Percentiles rank a stretch among this genome's conserved stretches.
Conservation (phyloP, 78 protist species). For the Polysphondylium violaceum region DNA sequence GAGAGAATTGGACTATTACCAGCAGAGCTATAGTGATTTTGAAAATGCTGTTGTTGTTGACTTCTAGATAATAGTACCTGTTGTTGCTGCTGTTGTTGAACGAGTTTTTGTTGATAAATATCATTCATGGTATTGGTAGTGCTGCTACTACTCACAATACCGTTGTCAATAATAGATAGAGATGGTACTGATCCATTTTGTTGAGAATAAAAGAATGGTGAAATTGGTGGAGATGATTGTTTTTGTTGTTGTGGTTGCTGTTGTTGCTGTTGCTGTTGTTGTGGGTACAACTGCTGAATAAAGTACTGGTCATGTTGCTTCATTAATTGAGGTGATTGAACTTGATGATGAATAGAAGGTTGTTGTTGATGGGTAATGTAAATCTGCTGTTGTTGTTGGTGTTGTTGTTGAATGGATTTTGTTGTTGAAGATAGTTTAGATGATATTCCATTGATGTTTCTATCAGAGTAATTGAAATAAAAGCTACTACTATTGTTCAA, state of each 20-base stretch:
- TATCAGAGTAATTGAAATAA: background rate
- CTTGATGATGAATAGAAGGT: background rate
- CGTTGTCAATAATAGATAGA: background rate
- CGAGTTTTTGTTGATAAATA: background rate
- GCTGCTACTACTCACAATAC: background rate
- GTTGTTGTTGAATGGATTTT: slow-evolving; percentile 8
- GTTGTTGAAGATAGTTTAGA: background rate
- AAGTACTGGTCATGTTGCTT: background rate
- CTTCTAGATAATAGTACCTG: background rate
- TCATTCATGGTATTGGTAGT: background rate
- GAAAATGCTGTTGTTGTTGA: background rate
- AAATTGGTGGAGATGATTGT: slow-evolving; percentile 8
- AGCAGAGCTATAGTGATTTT: background rate
- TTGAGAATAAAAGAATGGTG: background rate
- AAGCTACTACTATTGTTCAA: background rate
- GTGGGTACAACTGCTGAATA: background rate
- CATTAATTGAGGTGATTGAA: background rate
- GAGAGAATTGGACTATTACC: background rate
- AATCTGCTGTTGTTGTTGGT: background rate
- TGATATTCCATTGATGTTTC: slow-evolving; percentile 9
- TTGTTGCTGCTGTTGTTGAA: background rate
- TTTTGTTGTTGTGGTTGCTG: background rate
- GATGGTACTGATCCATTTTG: slow-evolving; percentile 3
- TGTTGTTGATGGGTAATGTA: background rate
- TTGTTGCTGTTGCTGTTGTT: slow-evolving; percentile 23